phyloP scores from a whole-genome alignment of 2,329 filamentous ascomycete species.

The Aspergillus fischeri region DNA sequence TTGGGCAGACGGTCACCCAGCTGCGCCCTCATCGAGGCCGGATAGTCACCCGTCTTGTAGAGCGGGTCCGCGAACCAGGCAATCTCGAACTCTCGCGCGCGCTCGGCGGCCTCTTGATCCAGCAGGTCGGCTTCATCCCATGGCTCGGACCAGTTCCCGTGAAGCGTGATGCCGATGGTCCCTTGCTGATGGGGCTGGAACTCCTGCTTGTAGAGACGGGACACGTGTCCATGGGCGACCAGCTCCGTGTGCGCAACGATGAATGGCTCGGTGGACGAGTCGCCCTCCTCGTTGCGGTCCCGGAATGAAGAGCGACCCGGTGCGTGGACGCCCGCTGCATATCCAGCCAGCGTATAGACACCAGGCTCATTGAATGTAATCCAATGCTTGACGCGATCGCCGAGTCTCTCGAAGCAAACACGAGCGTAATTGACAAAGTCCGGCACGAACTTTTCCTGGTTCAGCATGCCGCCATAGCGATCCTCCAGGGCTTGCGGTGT shows the following conservation, averaged over 20 bases:
- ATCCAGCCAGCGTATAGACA: conserved; percentile 72
- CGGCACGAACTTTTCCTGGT: conserved; percentile 69
- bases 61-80: conserved; percentile 79
- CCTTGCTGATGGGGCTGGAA: conserved; percentile 68
- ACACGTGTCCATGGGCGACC: conserved; percentile 68
- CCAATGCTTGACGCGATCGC: conserved; percentile 73
- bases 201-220: conserved; percentile 71
- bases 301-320: conserved; percentile 72
- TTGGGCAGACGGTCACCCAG: conserved; percentile 70
- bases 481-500: conserved; percentile 69
- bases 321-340: conserved; percentile 69
- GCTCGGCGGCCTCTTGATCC: conserved; percentile 67
- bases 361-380: conserved; percentile 84
- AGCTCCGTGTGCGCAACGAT: conserved; percentile 72
- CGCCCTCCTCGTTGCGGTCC: conserved; percentile 63
- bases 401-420: conserved; percentile 66
- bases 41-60: conserved; percentile 70
- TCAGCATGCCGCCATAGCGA: conserved; percentile 72
- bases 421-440: conserved; percentile 77
- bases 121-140: conserved; percentile 69
- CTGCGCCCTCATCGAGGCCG: conserved; percentile 71
- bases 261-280: conserved; percentile 72
- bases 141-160: conserved; percentile 70
- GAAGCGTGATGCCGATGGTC: conserved; percentile 75
- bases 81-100: conserved; percentile 77